A percentile compares a stretch with the other conserved stretches of the same genome.
phyloP scores from a whole-genome alignment of 768 basidiomycete genomes.

The Pleurotus eryngii region DNA sequence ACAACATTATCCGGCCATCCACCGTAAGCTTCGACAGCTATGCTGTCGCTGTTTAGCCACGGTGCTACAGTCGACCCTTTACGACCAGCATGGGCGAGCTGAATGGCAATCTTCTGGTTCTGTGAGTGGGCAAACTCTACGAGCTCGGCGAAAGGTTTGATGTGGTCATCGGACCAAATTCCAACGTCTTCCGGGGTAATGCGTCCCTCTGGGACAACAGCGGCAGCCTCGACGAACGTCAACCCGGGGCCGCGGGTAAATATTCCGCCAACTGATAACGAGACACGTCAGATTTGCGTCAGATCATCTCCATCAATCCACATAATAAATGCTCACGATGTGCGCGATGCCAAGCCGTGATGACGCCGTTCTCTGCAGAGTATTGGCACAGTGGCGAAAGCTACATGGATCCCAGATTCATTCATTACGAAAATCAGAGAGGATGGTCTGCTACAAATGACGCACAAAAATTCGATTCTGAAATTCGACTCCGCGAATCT shows the following conservation, averaged over 20 bases:
- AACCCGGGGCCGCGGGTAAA: constrained; percentile 52
- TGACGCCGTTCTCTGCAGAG: constrained; percentile 48
- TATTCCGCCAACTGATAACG: constrained; percentile 45
- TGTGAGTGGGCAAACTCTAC: constrained; percentile 73
- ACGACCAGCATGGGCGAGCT: constrained; percentile 75
- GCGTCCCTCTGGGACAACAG: constrained; percentile 57
- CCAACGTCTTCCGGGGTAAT: constrained; percentile 66
- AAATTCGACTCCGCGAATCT: constrained; percentile 48
- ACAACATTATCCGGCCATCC: constrained; percentile 55
- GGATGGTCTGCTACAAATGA: background rate
- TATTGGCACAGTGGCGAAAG: constrained; percentile 61
- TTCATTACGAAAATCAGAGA: background rate
- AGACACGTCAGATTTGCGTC: constrained; percentile 5
- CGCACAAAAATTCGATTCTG: constrained; percentile 55
- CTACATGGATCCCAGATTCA: constrained; percentile 17
- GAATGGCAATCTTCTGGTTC: constrained; percentile 67
- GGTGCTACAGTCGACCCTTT: constrained; percentile 66
- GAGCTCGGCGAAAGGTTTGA: constrained; percentile 41
- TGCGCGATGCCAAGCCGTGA: constrained; percentile 55
- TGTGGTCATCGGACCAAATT: constrained; percentile 62
- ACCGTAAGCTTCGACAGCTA: constrained; percentile 33
- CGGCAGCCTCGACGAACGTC: constrained; percentile 64
- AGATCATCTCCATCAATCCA: constrained; percentile 10
- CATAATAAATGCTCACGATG: constrained; percentile 47
- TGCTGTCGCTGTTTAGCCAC: constrained; percentile 43